Percentiles rank a stretch among this genome's conserved stretches.
Conservation (phyloP, 1,284 basidiomycete genomes). For the Trichosporon inkin region DNA sequence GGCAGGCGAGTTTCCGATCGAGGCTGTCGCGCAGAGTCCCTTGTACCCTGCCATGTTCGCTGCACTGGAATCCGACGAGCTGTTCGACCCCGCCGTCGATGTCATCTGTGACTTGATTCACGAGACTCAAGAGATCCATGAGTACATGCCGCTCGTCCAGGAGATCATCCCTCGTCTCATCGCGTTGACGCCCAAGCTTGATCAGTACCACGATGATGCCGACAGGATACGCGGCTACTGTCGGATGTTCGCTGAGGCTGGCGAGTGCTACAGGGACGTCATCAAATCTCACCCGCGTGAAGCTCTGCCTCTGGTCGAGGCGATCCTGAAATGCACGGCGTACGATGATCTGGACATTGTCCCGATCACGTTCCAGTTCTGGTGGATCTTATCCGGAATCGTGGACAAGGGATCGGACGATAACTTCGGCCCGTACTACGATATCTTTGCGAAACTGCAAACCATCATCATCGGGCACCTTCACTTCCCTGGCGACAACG, state of each 20-base stretch:
- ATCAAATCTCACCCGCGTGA: constrained; percentile 82
- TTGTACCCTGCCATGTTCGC: constrained; percentile 81
- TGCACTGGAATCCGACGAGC: constrained; percentile 72
- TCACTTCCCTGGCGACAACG: constrained; percentile 80
- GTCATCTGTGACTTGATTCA: constrained; percentile 92
- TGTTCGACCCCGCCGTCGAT: constrained; percentile 91
- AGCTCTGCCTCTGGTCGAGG: constrained; percentile 90
- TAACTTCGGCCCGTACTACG: constrained; percentile 56
- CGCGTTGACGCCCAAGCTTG: constrained; percentile 63
- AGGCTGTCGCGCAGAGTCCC: constrained; percentile 67
- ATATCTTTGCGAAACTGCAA: constrained; percentile 81
- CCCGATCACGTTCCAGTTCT: constrained; percentile 96
- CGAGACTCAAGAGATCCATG: constrained; percentile 96
- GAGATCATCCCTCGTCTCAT: constrained; percentile 79
- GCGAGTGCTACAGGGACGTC: constrained; percentile 89
- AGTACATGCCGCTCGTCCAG: constrained; percentile 85
- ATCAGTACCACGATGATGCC: constrained; percentile 62
- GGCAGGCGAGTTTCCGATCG: constrained; percentile 74
- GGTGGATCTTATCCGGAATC: constrained; percentile 84
- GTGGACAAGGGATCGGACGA: constrained; percentile 55
- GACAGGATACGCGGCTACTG: constrained; percentile 88
- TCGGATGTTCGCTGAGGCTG: constrained; percentile 89
- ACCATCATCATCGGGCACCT: constrained; percentile 83
- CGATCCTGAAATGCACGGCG: constrained; percentile 88
- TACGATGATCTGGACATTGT: constrained; percentile 95